Evolutionary conservation across 352 stramenopile genomes (phyloP).

Genomic region (Globisporangium acanthophoron): DNA sequence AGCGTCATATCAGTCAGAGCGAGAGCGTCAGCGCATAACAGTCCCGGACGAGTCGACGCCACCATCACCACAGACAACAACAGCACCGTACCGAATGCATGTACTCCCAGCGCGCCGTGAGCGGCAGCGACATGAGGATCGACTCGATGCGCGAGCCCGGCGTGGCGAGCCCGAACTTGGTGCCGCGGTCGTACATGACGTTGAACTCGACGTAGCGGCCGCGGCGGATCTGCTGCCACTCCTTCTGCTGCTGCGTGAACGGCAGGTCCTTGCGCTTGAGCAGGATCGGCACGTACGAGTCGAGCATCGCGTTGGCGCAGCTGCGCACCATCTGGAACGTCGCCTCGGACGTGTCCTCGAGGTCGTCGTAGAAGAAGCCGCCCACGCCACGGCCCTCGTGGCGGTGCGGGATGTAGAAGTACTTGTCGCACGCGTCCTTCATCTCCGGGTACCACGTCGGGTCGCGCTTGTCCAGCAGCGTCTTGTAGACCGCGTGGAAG

Average conservation of each 20-base stretch:
- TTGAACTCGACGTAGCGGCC: constrained; percentile 99
- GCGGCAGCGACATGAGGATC: constrained; percentile 98
- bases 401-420: constrained; percentile 97
- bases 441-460: constrained; percentile 91
- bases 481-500: constrained; percentile 98
- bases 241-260: constrained; percentile 95
- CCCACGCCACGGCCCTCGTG: constrained; percentile 94
- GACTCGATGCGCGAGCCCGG: constrained; percentile 95
- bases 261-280: constrained; percentile 93
- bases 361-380: constrained; percentile 98
- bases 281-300: constrained; percentile 96
- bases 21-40: no score
- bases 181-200: constrained; percentile 98
- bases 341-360: constrained; percentile 91
- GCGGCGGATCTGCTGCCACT: constrained; percentile 97
- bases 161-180: constrained; percentile 97
- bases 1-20: neutral
- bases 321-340: constrained; percentile 77
- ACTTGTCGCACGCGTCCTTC: constrained; percentile 97
- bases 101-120: constrained; percentile 98
- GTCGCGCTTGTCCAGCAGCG: constrained; percentile 90
- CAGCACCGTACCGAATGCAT: constrained; percentile 47
- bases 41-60: no score
- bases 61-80: constrained; percentile 1
- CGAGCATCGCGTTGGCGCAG: constrained; percentile 80